phyloP scores from a whole-genome alignment of 768 basidiomycete species.

The Cystofilobasidium ferigula region DNA sequence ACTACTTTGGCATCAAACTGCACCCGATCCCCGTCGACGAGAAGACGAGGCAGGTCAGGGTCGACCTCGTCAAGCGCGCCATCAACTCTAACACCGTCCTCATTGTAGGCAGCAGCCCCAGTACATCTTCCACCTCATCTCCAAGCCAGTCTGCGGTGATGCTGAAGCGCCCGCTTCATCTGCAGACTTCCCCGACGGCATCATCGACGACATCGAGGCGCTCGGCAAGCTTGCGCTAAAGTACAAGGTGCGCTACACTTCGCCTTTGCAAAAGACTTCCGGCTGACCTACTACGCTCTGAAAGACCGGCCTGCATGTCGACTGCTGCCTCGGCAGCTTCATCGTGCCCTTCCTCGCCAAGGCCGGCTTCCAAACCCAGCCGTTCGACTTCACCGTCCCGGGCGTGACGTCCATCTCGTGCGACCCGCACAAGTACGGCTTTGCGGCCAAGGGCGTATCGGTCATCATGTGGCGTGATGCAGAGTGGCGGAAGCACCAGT shows the following conservation, averaged over 20 bases:
- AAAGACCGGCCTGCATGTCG: slow-evolving; percentile 44
- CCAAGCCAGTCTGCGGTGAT: too few relatives aligned
- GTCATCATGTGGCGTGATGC: slow-evolving; percentile 81
- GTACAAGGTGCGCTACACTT: slow-evolving; percentile 67
- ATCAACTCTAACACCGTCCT: slow-evolving; percentile 74
- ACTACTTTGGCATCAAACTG: slow-evolving; percentile 80
- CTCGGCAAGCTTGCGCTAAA: slow-evolving; percentile 62
- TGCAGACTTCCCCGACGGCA: slow-evolving; percentile 50
- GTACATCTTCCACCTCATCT: too few relatives aligned
- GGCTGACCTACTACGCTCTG: too few relatives aligned
- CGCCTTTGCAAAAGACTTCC: too few relatives aligned
- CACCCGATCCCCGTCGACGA: slow-evolving; percentile 73
- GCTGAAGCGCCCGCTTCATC: too few relatives aligned
- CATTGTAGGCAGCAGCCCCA: slow-evolving; percentile 29
- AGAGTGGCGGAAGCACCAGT: slow-evolving; percentile 20
- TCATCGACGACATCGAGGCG: slow-evolving; percentile 71
- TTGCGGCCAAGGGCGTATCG: slow-evolving; percentile 83
- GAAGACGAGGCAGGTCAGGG: slow-evolving; percentile 61
- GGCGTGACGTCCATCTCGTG: slow-evolving; percentile 51
- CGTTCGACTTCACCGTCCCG: slow-evolving; percentile 79
- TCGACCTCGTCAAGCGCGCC: slow-evolving; percentile 67
- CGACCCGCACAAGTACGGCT: slow-evolving; percentile 69
- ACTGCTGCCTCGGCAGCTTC: slow-evolving; percentile 88
- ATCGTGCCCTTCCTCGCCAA: slow-evolving; percentile 83
- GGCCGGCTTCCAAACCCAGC: slow-evolving; percentile 35